These are phyloP conservation scores for Cytidiella melzeri DNA, from an alignment of 768 basidiomycete species.

Conservation along the genomic window DNA sequence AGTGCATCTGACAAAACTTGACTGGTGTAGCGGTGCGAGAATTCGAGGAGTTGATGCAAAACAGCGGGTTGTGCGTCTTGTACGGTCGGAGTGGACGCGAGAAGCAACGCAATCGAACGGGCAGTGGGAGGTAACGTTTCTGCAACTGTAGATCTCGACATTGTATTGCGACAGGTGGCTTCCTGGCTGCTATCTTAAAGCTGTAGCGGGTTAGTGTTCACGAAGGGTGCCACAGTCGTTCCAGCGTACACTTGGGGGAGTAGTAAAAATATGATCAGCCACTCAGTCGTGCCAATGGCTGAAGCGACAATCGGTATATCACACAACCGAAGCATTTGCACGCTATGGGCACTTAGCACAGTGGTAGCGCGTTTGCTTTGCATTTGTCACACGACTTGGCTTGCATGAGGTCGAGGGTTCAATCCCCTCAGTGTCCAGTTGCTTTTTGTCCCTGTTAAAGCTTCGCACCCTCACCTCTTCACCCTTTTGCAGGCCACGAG, in stretches of 20 bases:
- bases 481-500: too few species aligned
- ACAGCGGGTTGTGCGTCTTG: slow-evolving; percentile 85
- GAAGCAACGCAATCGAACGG: slow-evolving; percentile 73
- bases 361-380: too few species aligned
- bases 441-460: slow-evolving; percentile 1
- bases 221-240: too few species aligned
- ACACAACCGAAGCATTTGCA: too few species aligned
- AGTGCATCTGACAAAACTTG: slow-evolving; percentile 82
- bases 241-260: too few species aligned
- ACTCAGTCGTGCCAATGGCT: too few species aligned
- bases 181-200: background rate
- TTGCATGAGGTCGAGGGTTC: slow-evolving; percentile 10
- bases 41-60: slow-evolving; percentile 81
- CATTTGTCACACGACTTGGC: background rate
- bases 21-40: slow-evolving; percentile 76
- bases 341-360: slow-evolving; percentile 6
- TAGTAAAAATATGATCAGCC: too few species aligned
- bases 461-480: too few species aligned
- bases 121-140: slow-evolving; percentile 83
- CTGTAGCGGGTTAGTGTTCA: background rate
- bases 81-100: slow-evolving; percentile 78
- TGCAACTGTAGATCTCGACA: slow-evolving; percentile 39
- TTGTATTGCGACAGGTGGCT: slow-evolving; percentile 13
- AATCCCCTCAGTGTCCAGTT: slow-evolving; percentile 10
- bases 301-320: too few species aligned